phyloP scores from a whole-genome alignment of 495 filamentous ascomycete genomes.

The Aspergillus cavernicola region DNA sequence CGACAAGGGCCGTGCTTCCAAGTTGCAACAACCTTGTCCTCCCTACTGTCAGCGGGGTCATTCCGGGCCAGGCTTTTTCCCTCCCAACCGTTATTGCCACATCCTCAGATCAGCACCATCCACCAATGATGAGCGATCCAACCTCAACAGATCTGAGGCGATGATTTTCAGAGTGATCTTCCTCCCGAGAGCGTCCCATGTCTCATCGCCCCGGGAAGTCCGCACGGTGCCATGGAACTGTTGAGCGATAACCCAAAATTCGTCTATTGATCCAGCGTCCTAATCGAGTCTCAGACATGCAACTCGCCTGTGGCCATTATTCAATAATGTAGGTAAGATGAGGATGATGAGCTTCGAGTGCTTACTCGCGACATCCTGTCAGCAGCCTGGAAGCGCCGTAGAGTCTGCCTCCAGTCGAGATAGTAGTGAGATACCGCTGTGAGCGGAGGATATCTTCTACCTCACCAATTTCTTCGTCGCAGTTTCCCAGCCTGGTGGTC shows the following conservation, averaged over 20 bases:
- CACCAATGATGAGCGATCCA: conserved; percentile 8
- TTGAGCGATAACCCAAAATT: conserved; percentile 1
- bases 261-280: too few species aligned
- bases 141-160: conserved; percentile 22
- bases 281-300: too few species aligned
- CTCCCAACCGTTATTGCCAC: conserved; percentile 19
- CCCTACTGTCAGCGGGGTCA: conserved; percentile 16
- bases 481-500: background rate
- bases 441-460: background rate
- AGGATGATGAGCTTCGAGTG: background rate
- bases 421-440: too few species aligned
- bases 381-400: conserved; percentile 5
- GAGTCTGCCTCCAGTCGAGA: too few species aligned
- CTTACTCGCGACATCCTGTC: background rate
- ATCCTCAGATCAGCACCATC: conserved; percentile 12
- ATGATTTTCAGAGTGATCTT: conserved; percentile 40
- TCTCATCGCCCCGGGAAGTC: conserved; percentile 20
- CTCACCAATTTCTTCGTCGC: conserved; percentile 5
- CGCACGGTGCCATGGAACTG: conserved; percentile 24
- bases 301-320: too few species aligned
- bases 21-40: conserved; percentile 9
- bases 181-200: conserved; percentile 31
- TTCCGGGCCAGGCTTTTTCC: conserved; percentile 2
- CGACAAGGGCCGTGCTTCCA: conserved; percentile 12
- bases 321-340: background rate